Conservation (phyloP, 768 basidiomycete species). For the Hydnomerulius pinastri region DNA sequence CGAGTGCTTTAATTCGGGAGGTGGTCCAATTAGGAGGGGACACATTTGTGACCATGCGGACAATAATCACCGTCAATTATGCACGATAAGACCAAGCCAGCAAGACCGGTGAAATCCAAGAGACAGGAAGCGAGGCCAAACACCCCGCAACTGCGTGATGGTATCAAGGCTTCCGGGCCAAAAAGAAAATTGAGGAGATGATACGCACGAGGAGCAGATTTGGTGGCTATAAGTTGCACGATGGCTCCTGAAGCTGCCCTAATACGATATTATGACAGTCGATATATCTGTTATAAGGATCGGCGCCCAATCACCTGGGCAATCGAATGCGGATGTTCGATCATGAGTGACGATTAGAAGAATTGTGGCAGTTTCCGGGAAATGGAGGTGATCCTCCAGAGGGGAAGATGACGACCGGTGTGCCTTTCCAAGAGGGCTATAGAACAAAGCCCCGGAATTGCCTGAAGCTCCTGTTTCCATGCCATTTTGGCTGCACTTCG, state of each 20-base stretch:
- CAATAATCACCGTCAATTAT: slow-evolving; percentile 29
- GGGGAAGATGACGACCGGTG: slow-evolving; percentile 4
- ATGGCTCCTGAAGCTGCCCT: neutral
- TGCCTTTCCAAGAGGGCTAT: slow-evolving; percentile 3
- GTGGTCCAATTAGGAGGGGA: slow-evolving; percentile 4
- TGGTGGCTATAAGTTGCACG: slow-evolving; percentile 16
- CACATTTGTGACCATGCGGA: slow-evolving; percentile 11
- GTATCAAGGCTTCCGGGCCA: slow-evolving; percentile 3
- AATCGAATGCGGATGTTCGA: slow-evolving; percentile 17
- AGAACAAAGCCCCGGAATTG: slow-evolving; percentile 11
- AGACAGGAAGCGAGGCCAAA: neutral
- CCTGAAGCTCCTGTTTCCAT: slow-evolving; percentile 18
- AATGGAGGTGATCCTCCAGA: slow-evolving; percentile 16
- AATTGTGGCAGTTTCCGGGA: neutral
- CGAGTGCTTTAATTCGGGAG: too few species aligned
- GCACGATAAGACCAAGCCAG: slow-evolving; percentile 1
- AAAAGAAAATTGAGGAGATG: slow-evolving; percentile 1
- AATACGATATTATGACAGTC: too few species aligned
- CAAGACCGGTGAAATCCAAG: neutral
- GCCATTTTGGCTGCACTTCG: slow-evolving; percentile 15
- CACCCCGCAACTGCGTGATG: neutral
- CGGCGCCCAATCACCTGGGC: slow-evolving; percentile 10
- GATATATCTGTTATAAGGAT: too few species aligned
- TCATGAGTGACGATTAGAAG: neutral
- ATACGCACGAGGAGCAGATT: too few species aligned